Evolutionary conservation across 2,329 filamentous ascomycete species (phyloP).

Genomic region (Penicillium digitatum): DNA sequence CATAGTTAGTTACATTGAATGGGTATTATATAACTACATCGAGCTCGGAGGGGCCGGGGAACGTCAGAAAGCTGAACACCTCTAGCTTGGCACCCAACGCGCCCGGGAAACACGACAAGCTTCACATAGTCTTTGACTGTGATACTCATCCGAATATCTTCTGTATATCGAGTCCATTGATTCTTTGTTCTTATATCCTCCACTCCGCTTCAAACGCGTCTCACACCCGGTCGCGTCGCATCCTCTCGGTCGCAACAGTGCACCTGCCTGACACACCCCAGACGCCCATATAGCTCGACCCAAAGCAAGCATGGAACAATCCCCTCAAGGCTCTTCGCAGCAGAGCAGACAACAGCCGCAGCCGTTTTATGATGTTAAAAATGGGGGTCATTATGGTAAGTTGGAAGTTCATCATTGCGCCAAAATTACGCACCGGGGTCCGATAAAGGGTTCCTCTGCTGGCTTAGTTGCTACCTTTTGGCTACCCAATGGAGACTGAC

Average conservation of each 20-base stretch:
- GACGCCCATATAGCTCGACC: background rate
- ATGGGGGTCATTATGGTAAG: conserved; percentile 77
- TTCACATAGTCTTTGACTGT: background rate
- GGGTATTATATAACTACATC: background rate
- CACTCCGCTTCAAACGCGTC: background rate
- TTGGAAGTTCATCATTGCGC: background rate
- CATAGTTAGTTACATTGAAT: background rate
- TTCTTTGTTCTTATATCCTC: background rate
- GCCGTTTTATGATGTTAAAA: conserved; percentile 67
- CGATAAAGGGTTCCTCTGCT: background rate
- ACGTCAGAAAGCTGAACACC: conserved; percentile 23
- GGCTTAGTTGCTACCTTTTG: background rate
- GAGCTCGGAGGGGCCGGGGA: conserved; percentile 14
- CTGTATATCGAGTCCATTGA: background rate
- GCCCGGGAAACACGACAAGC: background rate
- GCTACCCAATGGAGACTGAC: conserved; percentile 9
- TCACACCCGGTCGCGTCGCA: conserved; percentile 6
- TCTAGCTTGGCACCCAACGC: conserved; percentile 19
- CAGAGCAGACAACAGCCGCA: conserved; percentile 58
- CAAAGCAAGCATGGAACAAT: conserved; percentile 51
- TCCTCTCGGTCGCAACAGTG: background rate
- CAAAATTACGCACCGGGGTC: background rate
- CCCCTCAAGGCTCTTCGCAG: conserved; percentile 54
- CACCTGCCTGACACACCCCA: background rate
- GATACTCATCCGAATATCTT: background rate